A percentile compares a stretch with the other conserved stretches of the same genome.
These are phyloP conservation scores for Dioscorea alata DNA, from an alignment of 106 monocot genomes.

Conservation along the genomic window DNA sequence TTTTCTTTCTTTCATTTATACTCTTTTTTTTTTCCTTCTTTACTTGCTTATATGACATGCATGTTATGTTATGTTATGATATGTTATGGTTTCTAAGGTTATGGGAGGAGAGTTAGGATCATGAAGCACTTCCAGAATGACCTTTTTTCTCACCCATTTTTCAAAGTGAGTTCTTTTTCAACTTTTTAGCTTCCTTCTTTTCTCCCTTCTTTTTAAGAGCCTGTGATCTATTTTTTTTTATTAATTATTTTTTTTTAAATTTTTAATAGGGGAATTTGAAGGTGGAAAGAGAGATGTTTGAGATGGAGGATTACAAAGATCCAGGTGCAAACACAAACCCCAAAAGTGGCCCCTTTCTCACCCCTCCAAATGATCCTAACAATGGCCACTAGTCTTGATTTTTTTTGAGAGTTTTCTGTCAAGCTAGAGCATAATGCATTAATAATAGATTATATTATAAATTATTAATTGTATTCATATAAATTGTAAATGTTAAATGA, in stretches of 20 bases:
- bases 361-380: neutral
- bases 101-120: constrained; percentile 8
- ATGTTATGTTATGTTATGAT: no score
- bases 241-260: neutral
- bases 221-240: neutral
- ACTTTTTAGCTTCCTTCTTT: neutral
- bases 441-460: no score
- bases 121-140: neutral
- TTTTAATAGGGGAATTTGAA: neutral
- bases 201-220: neutral
- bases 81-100: neutral
- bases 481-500: no score
- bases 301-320: constrained; percentile 22
- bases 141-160: neutral
- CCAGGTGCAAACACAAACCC: constrained; percentile 26
- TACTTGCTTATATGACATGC: no score
- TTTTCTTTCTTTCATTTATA: neutral
- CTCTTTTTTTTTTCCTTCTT: no score
- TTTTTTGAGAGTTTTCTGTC: no score
- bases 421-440: no score
- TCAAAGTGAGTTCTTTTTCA: neutral
- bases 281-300: constrained; percentile 7
- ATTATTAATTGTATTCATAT: no score
- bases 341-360: neutral
- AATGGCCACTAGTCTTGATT: no score